These are phyloP conservation scores for Blastobotrys capitulatus DNA, from an alignment of 1,139 yeast species.

Conservation along the genomic window DNA sequence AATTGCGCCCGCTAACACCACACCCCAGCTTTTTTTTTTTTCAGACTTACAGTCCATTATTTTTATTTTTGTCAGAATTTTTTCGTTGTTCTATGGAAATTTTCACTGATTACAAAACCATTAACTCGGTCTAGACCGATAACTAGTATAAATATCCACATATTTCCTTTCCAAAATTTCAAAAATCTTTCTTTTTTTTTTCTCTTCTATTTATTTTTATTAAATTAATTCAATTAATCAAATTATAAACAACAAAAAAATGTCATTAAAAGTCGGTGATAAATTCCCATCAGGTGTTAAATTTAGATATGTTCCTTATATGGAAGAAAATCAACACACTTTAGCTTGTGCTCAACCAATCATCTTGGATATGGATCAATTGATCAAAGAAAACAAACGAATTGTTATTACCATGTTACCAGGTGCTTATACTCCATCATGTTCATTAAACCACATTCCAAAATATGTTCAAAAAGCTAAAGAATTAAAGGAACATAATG, in stretches of 20 bases:
- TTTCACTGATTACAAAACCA: too few species aligned
- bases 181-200: too few species aligned
- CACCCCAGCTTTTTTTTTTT: too few species aligned
- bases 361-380: slow-evolving; percentile 45
- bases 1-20: too few species aligned
- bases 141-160: too few species aligned
- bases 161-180: too few species aligned
- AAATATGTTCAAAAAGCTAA: slow-evolving; percentile 51
- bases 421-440: slow-evolving; percentile 90
- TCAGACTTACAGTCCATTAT: too few species aligned
- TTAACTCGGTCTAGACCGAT: too few species aligned
- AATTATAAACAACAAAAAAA: neutral
- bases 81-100: too few species aligned
- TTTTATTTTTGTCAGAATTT: too few species aligned
- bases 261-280: slow-evolving; percentile 10
- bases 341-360: slow-evolving; percentile 53
- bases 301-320: slow-evolving; percentile 54
- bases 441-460: slow-evolving; percentile 79
- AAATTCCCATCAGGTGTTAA: slow-evolving; percentile 34
- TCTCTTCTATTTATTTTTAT: too few species aligned
- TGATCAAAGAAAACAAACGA: slow-evolving; percentile 43
- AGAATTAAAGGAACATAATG: slow-evolving; percentile 62
- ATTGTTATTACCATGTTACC: slow-evolving; percentile 78
- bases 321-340: slow-evolving; percentile 39
- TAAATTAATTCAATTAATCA: too few species aligned